A percentile compares a stretch with the other conserved stretches of the same genome.
phyloP scores from a whole-genome alignment of 2,329 filamentous ascomycete species.

The Rugonectria rugulosa region DNA sequence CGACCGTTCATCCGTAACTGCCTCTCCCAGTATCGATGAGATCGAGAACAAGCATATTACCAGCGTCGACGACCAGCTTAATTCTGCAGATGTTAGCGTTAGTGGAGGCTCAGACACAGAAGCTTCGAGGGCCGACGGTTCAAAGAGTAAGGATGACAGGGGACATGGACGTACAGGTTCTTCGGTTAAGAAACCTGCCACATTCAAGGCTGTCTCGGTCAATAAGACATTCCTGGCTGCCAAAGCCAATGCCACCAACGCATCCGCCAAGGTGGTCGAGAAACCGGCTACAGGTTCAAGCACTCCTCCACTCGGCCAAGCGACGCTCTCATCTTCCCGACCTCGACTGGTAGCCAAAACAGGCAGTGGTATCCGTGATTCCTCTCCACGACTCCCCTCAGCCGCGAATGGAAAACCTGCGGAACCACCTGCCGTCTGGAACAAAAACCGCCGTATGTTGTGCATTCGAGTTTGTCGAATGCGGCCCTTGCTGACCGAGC shows the following conservation, averaged over 20 bases:
- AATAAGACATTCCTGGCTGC: slow-evolving; percentile 85
- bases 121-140: slow-evolving; percentile 65
- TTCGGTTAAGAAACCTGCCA: slow-evolving; percentile 74
- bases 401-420: slow-evolving; percentile 66
- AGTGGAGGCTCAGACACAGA: slow-evolving; percentile 82
- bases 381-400: slow-evolving; percentile 51
- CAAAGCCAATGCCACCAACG: slow-evolving; percentile 61
- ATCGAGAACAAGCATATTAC: slow-evolving; percentile 65
- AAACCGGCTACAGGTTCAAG: slow-evolving; percentile 57
- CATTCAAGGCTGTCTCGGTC: slow-evolving; percentile 86
- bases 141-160: slow-evolving; percentile 63
- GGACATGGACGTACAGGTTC: slow-evolving; percentile 66
- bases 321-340: slow-evolving; percentile 62
- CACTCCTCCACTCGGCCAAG: slow-evolving; percentile 54
- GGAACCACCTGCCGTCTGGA: slow-evolving; percentile 82
- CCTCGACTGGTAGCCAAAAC: slow-evolving; percentile 81
- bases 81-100: slow-evolving; percentile 71
- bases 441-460: slow-evolving; percentile 81
- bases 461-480: slow-evolving; percentile 8
- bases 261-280: slow-evolving; percentile 58
- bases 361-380: slow-evolving; percentile 65
- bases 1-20: slow-evolving; percentile 57
- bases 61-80: slow-evolving; percentile 64
- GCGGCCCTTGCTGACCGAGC: slow-evolving; percentile 29
- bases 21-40: slow-evolving; percentile 57